Evolutionary conservation across 768 basidiomycete species (phyloP).

Genomic region (Lentinula aciculospora): DNA sequence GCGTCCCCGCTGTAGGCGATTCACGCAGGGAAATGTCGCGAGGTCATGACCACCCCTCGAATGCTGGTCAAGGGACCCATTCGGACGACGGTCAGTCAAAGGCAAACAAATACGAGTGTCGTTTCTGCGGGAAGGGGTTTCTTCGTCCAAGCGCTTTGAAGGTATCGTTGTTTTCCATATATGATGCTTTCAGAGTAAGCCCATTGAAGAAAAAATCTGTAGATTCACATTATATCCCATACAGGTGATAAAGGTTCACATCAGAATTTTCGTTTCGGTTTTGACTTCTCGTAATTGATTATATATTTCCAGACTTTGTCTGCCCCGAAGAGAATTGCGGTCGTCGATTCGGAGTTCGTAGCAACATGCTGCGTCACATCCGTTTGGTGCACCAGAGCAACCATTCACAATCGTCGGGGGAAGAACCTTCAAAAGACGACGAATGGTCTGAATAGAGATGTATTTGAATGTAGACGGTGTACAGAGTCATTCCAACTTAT

Average conservation of each 20-base stretch:
- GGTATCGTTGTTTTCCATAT: conserved; percentile 21
- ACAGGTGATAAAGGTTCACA: conserved; percentile 53
- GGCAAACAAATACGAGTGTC: conserved; percentile 39
- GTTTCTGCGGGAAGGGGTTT: conserved; percentile 51
- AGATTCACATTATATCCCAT: conserved; percentile 56
- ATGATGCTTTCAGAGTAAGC: not conserved
- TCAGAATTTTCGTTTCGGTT: conserved; percentile 6
- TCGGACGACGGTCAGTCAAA: not conserved
- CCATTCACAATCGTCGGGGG: not conserved
- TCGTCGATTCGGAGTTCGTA: conserved; percentile 53
- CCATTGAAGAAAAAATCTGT: not conserved
- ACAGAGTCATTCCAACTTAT: not conserved
- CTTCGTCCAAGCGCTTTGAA: conserved; percentile 54
- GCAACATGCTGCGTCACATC: conserved; percentile 57
- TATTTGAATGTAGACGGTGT: not conserved
- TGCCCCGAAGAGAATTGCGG: conserved; percentile 51
- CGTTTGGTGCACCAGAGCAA: conserved; percentile 37
- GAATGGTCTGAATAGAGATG: conserved; percentile 7
- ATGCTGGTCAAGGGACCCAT: not conserved
- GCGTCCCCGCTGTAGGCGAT: not conserved
- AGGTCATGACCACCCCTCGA: not conserved
- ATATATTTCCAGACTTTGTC: conserved; percentile 35
- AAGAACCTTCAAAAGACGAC: conserved; percentile 9
- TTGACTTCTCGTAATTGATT: conserved; percentile 5
- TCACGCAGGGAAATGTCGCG: not conserved